Evolutionary conservation across 2,329 filamentous ascomycete species (phyloP).

Genomic region (Fusarium tjaetaba): DNA sequence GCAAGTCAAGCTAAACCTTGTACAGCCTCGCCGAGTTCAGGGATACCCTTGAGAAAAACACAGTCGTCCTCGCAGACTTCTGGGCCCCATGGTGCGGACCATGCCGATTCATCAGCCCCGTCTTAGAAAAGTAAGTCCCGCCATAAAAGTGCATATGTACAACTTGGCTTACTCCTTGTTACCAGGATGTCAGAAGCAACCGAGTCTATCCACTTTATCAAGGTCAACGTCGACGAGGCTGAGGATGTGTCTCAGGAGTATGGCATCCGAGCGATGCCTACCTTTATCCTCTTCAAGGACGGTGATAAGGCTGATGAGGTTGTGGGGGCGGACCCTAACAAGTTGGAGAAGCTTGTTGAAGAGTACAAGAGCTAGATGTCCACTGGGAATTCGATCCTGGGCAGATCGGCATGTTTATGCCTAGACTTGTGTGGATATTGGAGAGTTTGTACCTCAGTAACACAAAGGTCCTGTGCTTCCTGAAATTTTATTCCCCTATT

Average conservation of each 20-base stretch:
- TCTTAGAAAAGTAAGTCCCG: background rate
- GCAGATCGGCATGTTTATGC: background rate
- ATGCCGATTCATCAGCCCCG: slow-evolving; percentile 1
- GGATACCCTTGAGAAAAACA: background rate
- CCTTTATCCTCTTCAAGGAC: background rate
- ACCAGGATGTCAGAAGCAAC: fast-evolving
- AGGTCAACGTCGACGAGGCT: background rate
- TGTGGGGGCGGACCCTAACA: background rate
- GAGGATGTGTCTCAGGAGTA: background rate
- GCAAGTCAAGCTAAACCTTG: fast-evolving
- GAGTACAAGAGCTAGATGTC: background rate
- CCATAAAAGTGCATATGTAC: fast-evolving
- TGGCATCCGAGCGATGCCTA: slow-evolving; percentile 9
- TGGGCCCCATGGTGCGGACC: slow-evolving; percentile 21
- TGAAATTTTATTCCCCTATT: fast-evolving
- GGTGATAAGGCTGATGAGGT: background rate
- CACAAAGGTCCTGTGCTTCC: background rate
- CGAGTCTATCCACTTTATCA: background rate
- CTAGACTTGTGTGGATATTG: background rate
- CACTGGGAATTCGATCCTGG: no score
- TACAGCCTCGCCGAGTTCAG: background rate
- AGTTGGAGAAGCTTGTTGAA: background rate
- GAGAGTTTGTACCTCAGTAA: background rate
- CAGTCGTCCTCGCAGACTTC: background rate
- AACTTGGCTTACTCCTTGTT: background rate